These are phyloP conservation scores for Ustilago curta DNA, from an alignment of 1,284 basidiomycete species.

Conservation along the genomic window DNA sequence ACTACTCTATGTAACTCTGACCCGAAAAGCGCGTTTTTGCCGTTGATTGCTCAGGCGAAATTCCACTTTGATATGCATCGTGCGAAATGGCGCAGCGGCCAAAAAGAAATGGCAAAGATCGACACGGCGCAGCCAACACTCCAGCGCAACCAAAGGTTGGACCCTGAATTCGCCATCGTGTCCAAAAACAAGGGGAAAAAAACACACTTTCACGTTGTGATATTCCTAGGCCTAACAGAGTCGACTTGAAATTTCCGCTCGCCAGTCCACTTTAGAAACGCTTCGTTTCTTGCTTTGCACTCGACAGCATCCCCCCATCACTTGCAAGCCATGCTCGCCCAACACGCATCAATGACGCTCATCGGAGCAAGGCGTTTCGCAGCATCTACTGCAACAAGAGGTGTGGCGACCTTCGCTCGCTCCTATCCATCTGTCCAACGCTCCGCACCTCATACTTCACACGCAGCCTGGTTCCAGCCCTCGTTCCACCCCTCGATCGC, in stretches of 20 bases:
- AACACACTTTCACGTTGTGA: no score
- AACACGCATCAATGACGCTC: background rate
- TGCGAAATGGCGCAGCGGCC: conserved; percentile 1
- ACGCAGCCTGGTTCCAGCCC: conserved; percentile 26
- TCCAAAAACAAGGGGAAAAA: no score
- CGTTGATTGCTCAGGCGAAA: no score
- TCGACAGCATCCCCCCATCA: conserved; percentile 2
- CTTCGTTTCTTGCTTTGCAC: background rate
- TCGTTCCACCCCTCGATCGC: conserved; percentile 20
- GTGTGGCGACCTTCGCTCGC: conserved; percentile 21
- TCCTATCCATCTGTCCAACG: conserved; percentile 29
- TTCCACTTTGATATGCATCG: conserved; percentile 1
- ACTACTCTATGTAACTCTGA: no score
- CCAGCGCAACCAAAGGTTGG: background rate
- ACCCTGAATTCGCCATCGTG: conserved; percentile 1
- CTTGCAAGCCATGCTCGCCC: conserved; percentile 2
- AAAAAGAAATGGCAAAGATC: background rate
- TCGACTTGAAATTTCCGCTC: no score
- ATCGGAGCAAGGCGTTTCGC: background rate
- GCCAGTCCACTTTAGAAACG: background rate
- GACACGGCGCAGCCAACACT: background rate
- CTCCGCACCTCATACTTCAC: background rate
- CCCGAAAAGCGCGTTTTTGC: background rate
- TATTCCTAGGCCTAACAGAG: no score
- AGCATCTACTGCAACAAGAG: background rate